These are phyloP conservation scores for Arthrocladium fulminans DNA, from an alignment of 2,329 filamentous ascomycete species.

Conservation along the genomic window DNA sequence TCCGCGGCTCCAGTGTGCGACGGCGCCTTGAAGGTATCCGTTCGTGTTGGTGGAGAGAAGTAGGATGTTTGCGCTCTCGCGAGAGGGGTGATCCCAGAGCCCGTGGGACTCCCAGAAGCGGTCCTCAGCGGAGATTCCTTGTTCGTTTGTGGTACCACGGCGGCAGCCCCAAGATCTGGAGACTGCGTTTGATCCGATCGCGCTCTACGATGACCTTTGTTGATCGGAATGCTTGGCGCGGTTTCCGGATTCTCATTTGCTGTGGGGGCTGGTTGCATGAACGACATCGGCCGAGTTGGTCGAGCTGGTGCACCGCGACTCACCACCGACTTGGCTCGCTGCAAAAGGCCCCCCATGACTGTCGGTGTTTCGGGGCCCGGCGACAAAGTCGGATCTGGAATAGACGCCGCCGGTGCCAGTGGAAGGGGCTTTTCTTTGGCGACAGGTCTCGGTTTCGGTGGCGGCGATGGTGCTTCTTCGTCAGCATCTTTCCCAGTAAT, in stretches of 20 bases:
- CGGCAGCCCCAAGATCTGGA: conserved; percentile 46
- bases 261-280: conserved; percentile 31
- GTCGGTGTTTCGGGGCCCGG: conserved; percentile 50
- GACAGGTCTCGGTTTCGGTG: conserved; percentile 26
- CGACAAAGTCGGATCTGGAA: conserved; percentile 69
- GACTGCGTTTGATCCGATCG: conserved; percentile 38
- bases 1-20: conserved; percentile 35
- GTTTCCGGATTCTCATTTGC: conserved; percentile 40
- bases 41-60: conserved; percentile 38
- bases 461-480: conserved; percentile 46
- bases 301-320: conserved; percentile 24
- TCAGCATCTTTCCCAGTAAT: conserved; percentile 52
- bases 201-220: conserved; percentile 39
- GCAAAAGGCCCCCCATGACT: conserved; percentile 44
- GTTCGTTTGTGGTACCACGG: conserved; percentile 84
- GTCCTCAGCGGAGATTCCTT: conserved; percentile 48
- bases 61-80: conserved; percentile 49
- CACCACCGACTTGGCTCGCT: conserved; percentile 54
- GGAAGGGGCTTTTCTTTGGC: conserved; percentile 21
- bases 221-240: conserved; percentile 40
- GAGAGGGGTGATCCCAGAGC: conserved; percentile 46
- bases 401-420: conserved; percentile 55
- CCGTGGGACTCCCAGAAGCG: conserved; percentile 45
- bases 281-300: conserved; percentile 37
- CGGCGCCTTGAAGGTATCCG: conserved; percentile 26